Base-by-base conservation (phyloP, 495 filamentous ascomycete species). In the Baudoinia panamericana region DNA sequence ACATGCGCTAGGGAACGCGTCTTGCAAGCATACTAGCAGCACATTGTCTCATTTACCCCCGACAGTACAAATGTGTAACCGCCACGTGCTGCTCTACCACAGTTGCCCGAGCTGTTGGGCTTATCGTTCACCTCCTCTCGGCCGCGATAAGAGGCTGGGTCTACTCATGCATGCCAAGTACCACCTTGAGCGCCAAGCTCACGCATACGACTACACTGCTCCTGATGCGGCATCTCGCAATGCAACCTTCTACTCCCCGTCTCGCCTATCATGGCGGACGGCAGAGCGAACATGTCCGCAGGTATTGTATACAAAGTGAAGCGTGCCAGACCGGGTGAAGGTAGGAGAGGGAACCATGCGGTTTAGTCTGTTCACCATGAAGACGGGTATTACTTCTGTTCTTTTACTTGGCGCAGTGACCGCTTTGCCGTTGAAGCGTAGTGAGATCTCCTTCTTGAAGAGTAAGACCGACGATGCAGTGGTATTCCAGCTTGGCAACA, bases 401-500 rank as follows among this genome's bases (percentile, higher is more conserved):
- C n/a, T n/a, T n/a, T n/a, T n/a, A n/a, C n/a, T n/a, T n/a, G n/a
- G n/a, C n/a, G 7, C 10, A 15, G 31, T 18, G 5, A 16, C 35
- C 23, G 18, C 35, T 15, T 18, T 22, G 17, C 35, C 35, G 5
- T 12, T 38, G 13, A 24, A 38, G 23, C 35, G 35, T 11, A 23
- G 26, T 19, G 13, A 4, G 2, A 24, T 38, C 35, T 38, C 35
- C 2, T 24, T n/a, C 35, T 7, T 38, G 2, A 18, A 38, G 20
- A 38, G 26, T 12, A 26, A 18, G 19, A 15, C 4, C 35, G 23
- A 24, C 16, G 23, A 38, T 20, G 19, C 23, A 2, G 13, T 15
- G 4, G 41, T 53, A 32, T 56, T 56, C 37, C 27, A 53, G 34
- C 45, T 56, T 13, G 53, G 53, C 2, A 28, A 53, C 22, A 33